Evolutionary conservation across 495 filamentous ascomycete genomes (phyloP).

Genomic region (Tuber borchii): DNA sequence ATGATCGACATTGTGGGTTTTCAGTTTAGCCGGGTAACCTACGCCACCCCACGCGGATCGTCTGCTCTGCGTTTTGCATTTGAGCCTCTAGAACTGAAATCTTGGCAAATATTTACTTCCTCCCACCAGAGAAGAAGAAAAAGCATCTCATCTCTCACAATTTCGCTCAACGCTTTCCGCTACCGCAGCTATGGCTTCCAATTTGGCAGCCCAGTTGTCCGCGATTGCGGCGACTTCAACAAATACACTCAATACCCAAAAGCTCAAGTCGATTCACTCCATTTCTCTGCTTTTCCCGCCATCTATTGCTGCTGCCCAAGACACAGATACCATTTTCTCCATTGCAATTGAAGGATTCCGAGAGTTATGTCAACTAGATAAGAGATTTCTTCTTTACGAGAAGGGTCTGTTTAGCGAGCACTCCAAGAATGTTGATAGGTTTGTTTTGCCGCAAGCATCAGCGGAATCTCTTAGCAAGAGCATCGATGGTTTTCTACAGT

Average conservation of each 20-base stretch:
- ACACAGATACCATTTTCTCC: conserved; percentile 77
- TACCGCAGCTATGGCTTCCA: conserved; percentile 58
- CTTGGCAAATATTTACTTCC: conserved; percentile 19
- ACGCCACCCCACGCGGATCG: neutral
- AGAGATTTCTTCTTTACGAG: conserved; percentile 62
- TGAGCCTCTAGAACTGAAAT: conserved; percentile 13
- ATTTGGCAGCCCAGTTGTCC: conserved; percentile 72
- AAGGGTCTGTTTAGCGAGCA: conserved; percentile 79
- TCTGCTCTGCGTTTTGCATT: neutral
- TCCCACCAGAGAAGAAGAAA: conserved; percentile 11
- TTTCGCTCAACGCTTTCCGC: conserved; percentile 7
- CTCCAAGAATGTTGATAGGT: conserved; percentile 79
- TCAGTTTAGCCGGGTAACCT: neutral
- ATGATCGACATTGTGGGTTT: neutral
- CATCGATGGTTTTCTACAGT: conserved; percentile 70
- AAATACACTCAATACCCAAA: conserved; percentile 76
- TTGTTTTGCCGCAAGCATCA: conserved; percentile 69
- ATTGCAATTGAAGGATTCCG: conserved; percentile 81
- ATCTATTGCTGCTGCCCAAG: conserved; percentile 71
- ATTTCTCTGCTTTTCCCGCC: conserved; percentile 87
- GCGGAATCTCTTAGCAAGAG: conserved; percentile 72
- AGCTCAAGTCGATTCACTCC: conserved; percentile 78
- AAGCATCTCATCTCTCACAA: neutral
- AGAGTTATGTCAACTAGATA: conserved; percentile 80
- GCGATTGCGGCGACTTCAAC: conserved; percentile 71